Percentiles rank a stretch among this genome's conserved stretches.
Conservation (phyloP, 225 moss, liverwort and hornwort genomes). For the Bryoerythrophyllum caledonicum region DNA sequence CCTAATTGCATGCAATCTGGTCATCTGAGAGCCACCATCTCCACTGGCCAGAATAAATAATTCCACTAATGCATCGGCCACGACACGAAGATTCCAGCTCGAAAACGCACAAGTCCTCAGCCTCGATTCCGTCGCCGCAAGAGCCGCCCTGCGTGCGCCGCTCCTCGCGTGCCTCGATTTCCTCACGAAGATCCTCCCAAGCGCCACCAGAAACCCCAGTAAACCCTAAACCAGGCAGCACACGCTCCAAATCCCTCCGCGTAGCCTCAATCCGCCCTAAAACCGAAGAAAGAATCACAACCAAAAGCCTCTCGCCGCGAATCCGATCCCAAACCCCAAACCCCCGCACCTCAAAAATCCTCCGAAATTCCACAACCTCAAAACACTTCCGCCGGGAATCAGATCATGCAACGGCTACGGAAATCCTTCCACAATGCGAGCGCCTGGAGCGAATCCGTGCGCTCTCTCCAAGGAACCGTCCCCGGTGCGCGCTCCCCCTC, state of each 20-base stretch:
- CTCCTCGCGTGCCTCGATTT: conserved; percentile 1
- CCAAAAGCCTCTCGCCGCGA: neutral
- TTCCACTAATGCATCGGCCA: neutral
- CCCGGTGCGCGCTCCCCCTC: neutral
- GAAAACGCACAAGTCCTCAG: neutral
- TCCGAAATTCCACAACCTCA: neutral
- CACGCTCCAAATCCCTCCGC: conserved; percentile 23
- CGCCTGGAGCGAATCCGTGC: too few relatives aligned
- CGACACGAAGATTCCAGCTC: neutral
- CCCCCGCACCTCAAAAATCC: neutral
- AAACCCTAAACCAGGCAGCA: conserved; percentile 18
- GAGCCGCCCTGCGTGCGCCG: too few relatives aligned
- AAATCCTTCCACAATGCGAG: too few relatives aligned
- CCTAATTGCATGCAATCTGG: conserved; percentile 42
- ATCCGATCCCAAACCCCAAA: neutral
- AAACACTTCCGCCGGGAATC: neutral
- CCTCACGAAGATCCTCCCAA: conserved; percentile 10
- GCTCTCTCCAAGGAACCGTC: neutral
- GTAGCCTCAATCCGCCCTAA: neutral
- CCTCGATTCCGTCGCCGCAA: neutral
- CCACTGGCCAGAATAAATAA: neutral
- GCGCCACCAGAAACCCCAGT: conserved; percentile 32
- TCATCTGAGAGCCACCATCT: conserved; percentile 39
- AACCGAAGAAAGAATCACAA: neutral
- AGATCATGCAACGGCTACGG: neutral